Conservation (phyloP, 805 yeast species). For the Teunomyces panamensis region DNA sequence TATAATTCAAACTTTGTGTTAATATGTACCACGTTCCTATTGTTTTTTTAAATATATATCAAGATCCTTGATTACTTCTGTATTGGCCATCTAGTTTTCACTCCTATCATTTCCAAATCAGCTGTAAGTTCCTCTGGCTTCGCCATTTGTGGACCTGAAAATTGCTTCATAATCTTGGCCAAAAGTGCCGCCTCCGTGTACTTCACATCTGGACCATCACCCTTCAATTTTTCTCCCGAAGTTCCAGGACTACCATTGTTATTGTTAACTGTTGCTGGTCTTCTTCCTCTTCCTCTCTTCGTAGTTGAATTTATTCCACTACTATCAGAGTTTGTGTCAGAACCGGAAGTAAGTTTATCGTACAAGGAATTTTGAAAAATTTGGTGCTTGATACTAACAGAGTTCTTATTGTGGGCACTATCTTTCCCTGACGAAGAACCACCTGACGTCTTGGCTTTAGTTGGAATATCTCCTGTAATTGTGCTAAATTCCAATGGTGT, state of each 20-base stretch:
- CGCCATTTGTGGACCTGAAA: constrained; percentile 37
- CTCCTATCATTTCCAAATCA: constrained; percentile 38
- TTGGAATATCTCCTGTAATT: constrained; percentile 38
- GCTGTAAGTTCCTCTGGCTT: constrained; percentile 29
- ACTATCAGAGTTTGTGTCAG: constrained; percentile 33
- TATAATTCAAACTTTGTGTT: constrained; percentile 1
- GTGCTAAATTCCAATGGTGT: constrained; percentile 36
- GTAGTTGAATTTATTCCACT: constrained; percentile 14
- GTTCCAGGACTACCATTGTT: background rate
- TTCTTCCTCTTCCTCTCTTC: constrained; percentile 38
- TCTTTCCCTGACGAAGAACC: constrained; percentile 15
- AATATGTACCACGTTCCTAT: constrained; percentile 1
- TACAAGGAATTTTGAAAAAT: constrained; percentile 40
- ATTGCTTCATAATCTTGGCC: constrained; percentile 43
- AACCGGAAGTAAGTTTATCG: constrained; percentile 37
- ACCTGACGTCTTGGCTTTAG: constrained; percentile 18
- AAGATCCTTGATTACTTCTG: constrained; percentile 4
- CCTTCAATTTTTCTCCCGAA: constrained; percentile 6
- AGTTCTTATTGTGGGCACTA: constrained; percentile 14
- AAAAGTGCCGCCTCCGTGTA: constrained; percentile 36
- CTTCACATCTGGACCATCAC: constrained; percentile 14
- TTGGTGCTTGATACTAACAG: constrained; percentile 27
- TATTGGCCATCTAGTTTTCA: constrained; percentile 36
- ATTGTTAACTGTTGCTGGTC: constrained; percentile 20
- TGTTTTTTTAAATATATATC: constrained; percentile 5